A percentile compares a stretch with the other conserved stretches of the same genome.
Evolutionary conservation across 2,329 filamentous ascomycete genomes (phyloP).

Genomic region (Fusarium sp.): DNA sequence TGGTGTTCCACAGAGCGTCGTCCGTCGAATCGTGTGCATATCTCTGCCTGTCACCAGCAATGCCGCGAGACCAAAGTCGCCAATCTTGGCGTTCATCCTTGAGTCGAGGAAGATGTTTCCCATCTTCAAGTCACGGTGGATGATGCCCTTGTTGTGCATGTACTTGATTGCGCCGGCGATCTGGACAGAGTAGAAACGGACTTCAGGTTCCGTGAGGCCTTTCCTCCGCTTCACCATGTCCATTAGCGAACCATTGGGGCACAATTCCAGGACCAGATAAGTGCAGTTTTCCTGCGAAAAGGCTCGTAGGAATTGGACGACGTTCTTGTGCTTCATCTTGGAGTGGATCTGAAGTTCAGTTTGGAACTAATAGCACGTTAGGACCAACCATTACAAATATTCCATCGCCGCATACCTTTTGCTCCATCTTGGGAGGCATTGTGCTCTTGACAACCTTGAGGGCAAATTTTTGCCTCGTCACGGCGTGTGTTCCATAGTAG

Average conservation of each 20-base stretch:
- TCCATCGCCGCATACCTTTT: conserved; percentile 72
- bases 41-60: conserved; percentile 92
- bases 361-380: conserved; percentile 66
- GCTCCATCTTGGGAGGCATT: conserved; percentile 86
- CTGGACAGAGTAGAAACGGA: conserved; percentile 92
- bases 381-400: neutral
- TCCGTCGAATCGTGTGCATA: conserved; percentile 84
- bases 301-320: conserved; percentile 94
- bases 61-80: conserved; percentile 95
- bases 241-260: conserved; percentile 95
- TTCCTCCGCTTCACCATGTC: conserved; percentile 96
- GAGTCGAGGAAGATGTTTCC: conserved; percentile 96
- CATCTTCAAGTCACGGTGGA: conserved; percentile 97
- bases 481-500: conserved; percentile 76
- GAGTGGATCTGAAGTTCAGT: conserved; percentile 97
- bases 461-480: conserved; percentile 75
- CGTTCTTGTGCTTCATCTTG: conserved; percentile 95
- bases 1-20: conserved; percentile 94
- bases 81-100: conserved; percentile 97
- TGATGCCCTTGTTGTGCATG: conserved; percentile 94
- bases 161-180: conserved; percentile 98
- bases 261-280: conserved; percentile 94
- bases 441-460: conserved; percentile 87
- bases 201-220: conserved; percentile 91
- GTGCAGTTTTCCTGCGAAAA: conserved; percentile 92